Percentiles rank a stretch among this genome's conserved stretches.
phyloP scores from a whole-genome alignment of 495 filamentous ascomycete species.

The Annulohypoxylon maeteangense region DNA sequence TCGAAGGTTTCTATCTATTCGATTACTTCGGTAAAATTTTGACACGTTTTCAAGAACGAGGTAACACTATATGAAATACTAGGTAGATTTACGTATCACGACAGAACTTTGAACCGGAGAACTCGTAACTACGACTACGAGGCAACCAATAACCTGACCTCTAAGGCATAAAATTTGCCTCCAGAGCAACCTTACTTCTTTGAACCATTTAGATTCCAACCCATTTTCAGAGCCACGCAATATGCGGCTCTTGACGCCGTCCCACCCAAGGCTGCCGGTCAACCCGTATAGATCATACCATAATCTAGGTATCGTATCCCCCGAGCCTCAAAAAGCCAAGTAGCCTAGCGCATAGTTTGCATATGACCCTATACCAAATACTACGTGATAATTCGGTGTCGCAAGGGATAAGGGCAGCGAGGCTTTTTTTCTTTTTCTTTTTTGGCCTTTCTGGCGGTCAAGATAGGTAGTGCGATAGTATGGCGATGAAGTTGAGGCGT shows the following conservation, averaged over 20 bases:
- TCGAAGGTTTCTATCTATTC: neutral
- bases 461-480: neutral
- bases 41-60: neutral
- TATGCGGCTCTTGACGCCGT: neutral
- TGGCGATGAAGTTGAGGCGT: neutral
- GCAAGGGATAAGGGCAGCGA: neutral
- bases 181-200: neutral
- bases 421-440: too few relatives aligned
- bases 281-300: neutral
- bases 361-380: neutral
- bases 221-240: neutral
- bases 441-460: constrained; percentile 1
- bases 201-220: neutral
- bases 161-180: neutral
- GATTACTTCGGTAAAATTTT: neutral
- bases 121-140: neutral
- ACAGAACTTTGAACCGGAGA: neutral
- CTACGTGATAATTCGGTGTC: neutral
- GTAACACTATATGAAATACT: neutral
- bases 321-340: neutral
- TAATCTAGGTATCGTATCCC: neutral
- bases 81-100: neutral
- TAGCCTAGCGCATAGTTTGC: neutral
- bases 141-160: neutral
- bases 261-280: neutral